Percentiles rank a stretch among this genome's conserved stretches.
These are phyloP conservation scores for Scheffersomyces ergatensis DNA, from an alignment of 805 yeast genomes.

Conservation along the genomic window DNA sequence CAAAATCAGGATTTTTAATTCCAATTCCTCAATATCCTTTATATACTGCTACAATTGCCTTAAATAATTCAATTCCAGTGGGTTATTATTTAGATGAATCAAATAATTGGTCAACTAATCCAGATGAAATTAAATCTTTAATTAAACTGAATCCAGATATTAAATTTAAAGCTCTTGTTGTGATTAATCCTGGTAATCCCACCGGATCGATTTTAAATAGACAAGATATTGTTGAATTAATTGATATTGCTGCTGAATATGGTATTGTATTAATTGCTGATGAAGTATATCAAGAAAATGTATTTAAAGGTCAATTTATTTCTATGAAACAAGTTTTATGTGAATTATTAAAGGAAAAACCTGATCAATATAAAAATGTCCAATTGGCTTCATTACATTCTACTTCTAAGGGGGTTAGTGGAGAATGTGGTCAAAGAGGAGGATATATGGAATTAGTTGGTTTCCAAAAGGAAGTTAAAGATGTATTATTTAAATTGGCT, in stretches of 20 bases:
- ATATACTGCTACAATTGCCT: slow-evolving; percentile 90
- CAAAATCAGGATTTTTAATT: slow-evolving; percentile 73
- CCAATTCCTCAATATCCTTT: slow-evolving; percentile 99
- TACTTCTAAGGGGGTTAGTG: slow-evolving; percentile 96
- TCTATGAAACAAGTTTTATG: slow-evolving; percentile 81
- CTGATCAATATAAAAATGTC: slow-evolving; percentile 62
- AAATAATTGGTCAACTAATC: slow-evolving; percentile 79
- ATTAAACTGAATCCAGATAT: slow-evolving; percentile 55
- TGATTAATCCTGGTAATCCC: slow-evolving; percentile 98
- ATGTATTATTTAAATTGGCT: slow-evolving; percentile 77
- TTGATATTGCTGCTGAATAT: slow-evolving; percentile 78
- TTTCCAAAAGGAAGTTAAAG: slow-evolving; percentile 65
- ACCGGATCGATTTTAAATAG: slow-evolving; percentile 81
- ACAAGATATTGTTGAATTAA: slow-evolving; percentile 65
- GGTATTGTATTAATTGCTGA: slow-evolving; percentile 91
- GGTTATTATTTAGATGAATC: slow-evolving; percentile 86
- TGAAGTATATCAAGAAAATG: slow-evolving; percentile 95
- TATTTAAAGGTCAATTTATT: slow-evolving; percentile 76
- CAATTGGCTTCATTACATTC: slow-evolving; percentile 94
- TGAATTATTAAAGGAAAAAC: slow-evolving; percentile 52
- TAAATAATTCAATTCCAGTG: slow-evolving; percentile 77
- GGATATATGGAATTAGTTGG: slow-evolving; percentile 96
- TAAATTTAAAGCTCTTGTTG: slow-evolving; percentile 75
- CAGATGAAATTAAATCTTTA: slow-evolving; percentile 57
- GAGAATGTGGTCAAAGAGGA: slow-evolving; percentile 99